phyloP scores from a whole-genome alignment of 257 asterid genomes.

The Jacaranda mimosifolia region DNA sequence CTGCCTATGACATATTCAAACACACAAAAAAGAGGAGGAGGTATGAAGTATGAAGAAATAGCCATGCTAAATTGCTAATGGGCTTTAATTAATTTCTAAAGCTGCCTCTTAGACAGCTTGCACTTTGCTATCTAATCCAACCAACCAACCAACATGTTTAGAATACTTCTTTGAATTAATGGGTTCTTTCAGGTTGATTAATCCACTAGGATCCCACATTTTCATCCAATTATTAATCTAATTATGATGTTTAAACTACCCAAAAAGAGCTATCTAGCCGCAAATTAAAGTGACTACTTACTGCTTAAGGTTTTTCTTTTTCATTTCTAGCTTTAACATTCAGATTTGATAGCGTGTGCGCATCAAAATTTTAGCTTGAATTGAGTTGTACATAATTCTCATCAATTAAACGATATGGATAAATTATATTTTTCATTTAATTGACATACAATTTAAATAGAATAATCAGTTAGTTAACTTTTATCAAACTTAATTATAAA shows the following conservation, averaged over 20 bases:
- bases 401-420: no score
- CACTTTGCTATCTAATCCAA: neutral
- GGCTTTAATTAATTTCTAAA: neutral
- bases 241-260: no score
- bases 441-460: neutral
- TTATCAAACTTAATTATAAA: no score
- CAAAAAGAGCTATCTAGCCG: neutral
- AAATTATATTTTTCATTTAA: neutral
- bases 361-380: no score
- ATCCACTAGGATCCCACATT: no score
- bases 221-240: no score
- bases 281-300: neutral
- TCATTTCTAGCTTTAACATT: no score
- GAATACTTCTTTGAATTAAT: neutral
- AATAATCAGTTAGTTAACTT: no score
- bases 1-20: neutral
- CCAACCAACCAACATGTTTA: neutral
- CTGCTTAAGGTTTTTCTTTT: no score
- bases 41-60: neutral
- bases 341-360: no score
- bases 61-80: slow-evolving; percentile 2
- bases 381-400: no score
- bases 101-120: neutral
- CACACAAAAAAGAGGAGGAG: neutral
- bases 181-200: no score